Conservation (phyloP, 2,329 filamentous ascomycete species). For the Cryphonectria japonica region DNA sequence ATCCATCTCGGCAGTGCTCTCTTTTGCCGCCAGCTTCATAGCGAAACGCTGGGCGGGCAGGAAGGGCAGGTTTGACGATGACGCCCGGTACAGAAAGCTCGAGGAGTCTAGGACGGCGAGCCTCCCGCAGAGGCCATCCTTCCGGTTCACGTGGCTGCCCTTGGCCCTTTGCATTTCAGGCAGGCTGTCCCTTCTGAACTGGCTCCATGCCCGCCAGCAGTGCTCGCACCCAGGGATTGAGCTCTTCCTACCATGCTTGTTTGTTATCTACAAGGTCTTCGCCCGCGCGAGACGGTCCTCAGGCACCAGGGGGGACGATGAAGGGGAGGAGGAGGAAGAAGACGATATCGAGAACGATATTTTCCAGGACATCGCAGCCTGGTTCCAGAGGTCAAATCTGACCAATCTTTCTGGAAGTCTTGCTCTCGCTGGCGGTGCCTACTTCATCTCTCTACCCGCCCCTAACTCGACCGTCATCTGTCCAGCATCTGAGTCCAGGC, state of each 20-base stretch:
- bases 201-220: conserved; percentile 51
- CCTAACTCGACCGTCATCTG: conserved; percentile 57
- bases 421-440: conserved; percentile 49
- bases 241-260: conserved; percentile 52
- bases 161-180: conserved; percentile 50
- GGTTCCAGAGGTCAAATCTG: conserved; percentile 49
- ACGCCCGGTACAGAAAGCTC: conserved; percentile 34
- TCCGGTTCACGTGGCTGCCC: conserved; percentile 49
- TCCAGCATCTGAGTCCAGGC: conserved; percentile 47
- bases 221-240: conserved; percentile 56
- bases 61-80: conserved; percentile 49
- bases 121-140: conserved; percentile 49
- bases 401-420: conserved; percentile 42
- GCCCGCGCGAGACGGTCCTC: conserved; percentile 37
- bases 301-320: conserved; percentile 31
- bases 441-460: conserved; percentile 43
- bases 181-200: conserved; percentile 53
- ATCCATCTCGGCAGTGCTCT: conserved; percentile 48
- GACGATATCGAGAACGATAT: conserved; percentile 49
- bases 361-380: conserved; percentile 52
- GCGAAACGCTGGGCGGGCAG: conserved; percentile 52
- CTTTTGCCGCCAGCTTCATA: conserved; percentile 47
- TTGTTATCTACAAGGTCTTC: conserved; percentile 51
- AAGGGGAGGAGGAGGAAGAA: conserved; percentile 51
- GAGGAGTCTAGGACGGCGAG: conserved; percentile 41